Base-by-base conservation (phyloP, 2,329 filamentous ascomycete species). In the Cercospora nicotianae region DNA sequence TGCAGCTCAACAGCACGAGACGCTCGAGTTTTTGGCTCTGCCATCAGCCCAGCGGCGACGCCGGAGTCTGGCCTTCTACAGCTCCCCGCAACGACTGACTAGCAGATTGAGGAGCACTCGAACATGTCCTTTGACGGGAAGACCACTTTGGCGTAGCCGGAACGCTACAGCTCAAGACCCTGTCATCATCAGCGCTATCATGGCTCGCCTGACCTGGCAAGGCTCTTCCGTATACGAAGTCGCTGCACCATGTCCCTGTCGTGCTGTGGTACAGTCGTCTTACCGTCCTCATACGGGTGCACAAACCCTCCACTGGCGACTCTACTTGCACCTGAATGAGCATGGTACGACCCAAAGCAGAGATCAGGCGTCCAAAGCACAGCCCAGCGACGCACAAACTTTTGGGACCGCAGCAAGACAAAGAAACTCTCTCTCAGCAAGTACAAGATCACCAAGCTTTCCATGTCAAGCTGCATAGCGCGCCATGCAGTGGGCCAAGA, bases 371-470 rank as follows among this genome's bases (percentile, higher is more conserved):
- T 33, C 18, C 55, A 33, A 4, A 58, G 30, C n/a, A 36, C 55
- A 58, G 3, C 16, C 3, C 18, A 23, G 26, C 13, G 28, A 36
- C 55, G 28, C 55, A 58, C 28, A 36, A 33, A 20, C 13, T 58
- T 13, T 31, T n/a, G 16, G 5, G 23, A 53, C 18, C 18, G 48
- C 4, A 53, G 48, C 48, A 33, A n/a, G 45, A 63, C 60, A 55
- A 36, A 63, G 60, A 63, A n/a, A 31, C 20, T 63, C 28, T 30
- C 39, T 20, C 45, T 4, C 39, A 33, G 45, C 60, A 55, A 51
- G 45, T 31, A 62, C 60, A 63, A 63, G 42, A 63, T 63, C 60
- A 63, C 60, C 60, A 63, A 63, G 60, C 60, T 63, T 63, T 31
- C 18, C 45, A 10, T 63, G 16, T 63, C 28, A 36, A 63, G 60